Base-by-base conservation (phyloP, 2,329 filamentous ascomycete species). In the Cladobotryum mycophilum region DNA sequence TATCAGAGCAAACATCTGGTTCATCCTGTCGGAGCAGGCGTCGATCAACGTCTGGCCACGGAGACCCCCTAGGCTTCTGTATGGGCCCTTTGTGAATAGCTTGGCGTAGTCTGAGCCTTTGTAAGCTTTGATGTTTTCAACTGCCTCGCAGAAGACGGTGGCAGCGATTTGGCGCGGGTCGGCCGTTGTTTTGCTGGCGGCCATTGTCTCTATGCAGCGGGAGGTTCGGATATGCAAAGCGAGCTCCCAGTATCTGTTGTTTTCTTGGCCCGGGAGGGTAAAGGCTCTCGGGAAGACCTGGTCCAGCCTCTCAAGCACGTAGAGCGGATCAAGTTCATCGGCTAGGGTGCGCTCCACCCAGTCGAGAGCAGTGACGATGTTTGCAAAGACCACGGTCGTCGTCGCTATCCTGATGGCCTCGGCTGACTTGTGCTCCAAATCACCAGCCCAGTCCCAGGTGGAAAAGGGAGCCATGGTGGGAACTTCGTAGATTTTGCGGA, bases 141-240 rank as follows among this genome's bases (percentile, higher is more conserved):
- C 5, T 12, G 53, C 47, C 42, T 60, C 48, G 50, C 66, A 69
- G 38, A 72, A 70, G 6, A 63, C 56, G 3, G 55, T 52, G 15
- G 62, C 63, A 22, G 69, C 59, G 11, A 59, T 47, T 2, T 56
- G 48, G 5, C 49, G 53, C 14, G 56, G 51, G 34, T 60, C 49
- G 3, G 33, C 51, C 4, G 60, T 51, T 3, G 33, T 30, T 0
- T 42, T 45, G 5, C 47, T 42, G 1, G 22, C 41, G 5, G 58
- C 58, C 2, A 70, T 51, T 2, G 35, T 42, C 40, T 65, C 61
- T 17, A 74, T 64, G 41, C 66, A 56, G 36, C 60, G 56, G 45
- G 65, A 63, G 0, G 68, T 71, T 41, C 71, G 70, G 22, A 74
- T 64, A 4, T 65, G 58, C 20, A 74, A 55, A 3, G 64, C 64